These are phyloP conservation scores for Hyphochytrium catenoides DNA, from an alignment of 352 stramenopile genomes.

Conservation along the genomic window DNA sequence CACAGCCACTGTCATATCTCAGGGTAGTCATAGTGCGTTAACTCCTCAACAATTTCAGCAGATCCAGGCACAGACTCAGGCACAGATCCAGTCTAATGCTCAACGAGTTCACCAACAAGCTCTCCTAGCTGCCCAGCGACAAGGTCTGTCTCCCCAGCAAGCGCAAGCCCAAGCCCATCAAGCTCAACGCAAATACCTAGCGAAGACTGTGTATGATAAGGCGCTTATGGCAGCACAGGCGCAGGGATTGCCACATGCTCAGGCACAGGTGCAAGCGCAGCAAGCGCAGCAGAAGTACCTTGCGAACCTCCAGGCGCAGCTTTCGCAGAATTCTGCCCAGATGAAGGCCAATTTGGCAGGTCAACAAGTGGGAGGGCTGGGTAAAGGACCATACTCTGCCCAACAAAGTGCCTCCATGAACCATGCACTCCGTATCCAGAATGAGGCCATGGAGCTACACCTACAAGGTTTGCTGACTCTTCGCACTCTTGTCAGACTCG, in stretches of 20 bases:
- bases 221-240: constrained; percentile 55
- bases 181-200: constrained; percentile 65
- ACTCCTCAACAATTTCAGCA: too few species aligned
- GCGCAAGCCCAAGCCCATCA: constrained; percentile 58
- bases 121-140: constrained; percentile 42
- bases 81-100: constrained; percentile 63
- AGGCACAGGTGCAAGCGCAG: constrained; percentile 59
- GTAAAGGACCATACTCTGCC: too few species aligned
- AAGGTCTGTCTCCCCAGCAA: constrained; percentile 54
- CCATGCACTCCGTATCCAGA: too few species aligned
- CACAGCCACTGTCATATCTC: too few species aligned
- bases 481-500: constrained; percentile 62
- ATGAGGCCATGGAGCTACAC: constrained; percentile 75
- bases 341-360: too few species aligned
- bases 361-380: too few species aligned
- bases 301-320: too few species aligned
- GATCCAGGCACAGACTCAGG: constrained; percentile 57
- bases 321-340: too few species aligned
- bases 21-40: too few species aligned
- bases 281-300: constrained; percentile 41
- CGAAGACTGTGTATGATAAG: constrained; percentile 64
- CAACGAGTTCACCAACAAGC: constrained; percentile 63
- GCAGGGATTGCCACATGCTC: constrained; percentile 47
- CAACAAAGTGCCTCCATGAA: too few species aligned
- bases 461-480: constrained; percentile 79